These are phyloP conservation scores for Neonectria hederae DNA, from an alignment of 2,329 filamentous ascomycete species.

Conservation along the genomic window DNA sequence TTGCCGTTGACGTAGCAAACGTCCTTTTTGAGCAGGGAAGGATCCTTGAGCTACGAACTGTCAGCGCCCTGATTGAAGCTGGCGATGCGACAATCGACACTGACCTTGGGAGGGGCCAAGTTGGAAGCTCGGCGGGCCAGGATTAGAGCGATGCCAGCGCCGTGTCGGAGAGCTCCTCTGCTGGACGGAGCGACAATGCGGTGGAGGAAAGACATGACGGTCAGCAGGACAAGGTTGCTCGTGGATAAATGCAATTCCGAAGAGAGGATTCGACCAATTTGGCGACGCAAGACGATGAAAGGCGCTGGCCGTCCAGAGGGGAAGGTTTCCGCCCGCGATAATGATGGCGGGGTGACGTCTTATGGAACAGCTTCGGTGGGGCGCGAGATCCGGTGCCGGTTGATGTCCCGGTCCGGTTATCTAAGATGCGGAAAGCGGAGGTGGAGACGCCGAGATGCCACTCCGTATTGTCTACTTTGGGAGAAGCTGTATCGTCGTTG, in stretches of 20 bases:
- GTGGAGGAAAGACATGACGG: conserved; percentile 46
- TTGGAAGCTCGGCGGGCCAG: conserved; percentile 55
- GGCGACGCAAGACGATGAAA: conserved; percentile 12
- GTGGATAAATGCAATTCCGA: not conserved
- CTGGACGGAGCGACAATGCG: conserved; percentile 43
- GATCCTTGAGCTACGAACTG: conserved; percentile 72
- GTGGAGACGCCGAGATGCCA: not conserved
- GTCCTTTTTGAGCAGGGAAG: conserved; percentile 84
- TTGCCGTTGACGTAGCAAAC: conserved; percentile 89
- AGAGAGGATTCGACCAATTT: not conserved
- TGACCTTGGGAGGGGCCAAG: conserved; percentile 57
- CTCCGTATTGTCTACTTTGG: not conserved
- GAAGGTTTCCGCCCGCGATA: conserved; percentile 14
- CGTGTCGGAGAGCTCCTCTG: conserved; percentile 44
- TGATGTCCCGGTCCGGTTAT: conserved; percentile 18
- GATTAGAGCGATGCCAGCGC: conserved; percentile 38
- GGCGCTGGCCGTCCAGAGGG: conserved; percentile 3
- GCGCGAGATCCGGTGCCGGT: conserved; percentile 37
- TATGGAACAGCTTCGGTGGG: conserved; percentile 34
- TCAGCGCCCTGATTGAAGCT: not conserved
- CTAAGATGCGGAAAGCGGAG: conserved; percentile 2
- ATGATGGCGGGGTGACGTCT: conserved; percentile 41
- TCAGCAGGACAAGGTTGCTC: not conserved
- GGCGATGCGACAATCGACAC: not conserved
- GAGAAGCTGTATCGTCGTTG: not conserved